Evolutionary conservation across 2,329 filamentous ascomycete species (phyloP), one percentile per base, ranked within the genome.

Genomic region (Fusarium subglutinans): DNA sequence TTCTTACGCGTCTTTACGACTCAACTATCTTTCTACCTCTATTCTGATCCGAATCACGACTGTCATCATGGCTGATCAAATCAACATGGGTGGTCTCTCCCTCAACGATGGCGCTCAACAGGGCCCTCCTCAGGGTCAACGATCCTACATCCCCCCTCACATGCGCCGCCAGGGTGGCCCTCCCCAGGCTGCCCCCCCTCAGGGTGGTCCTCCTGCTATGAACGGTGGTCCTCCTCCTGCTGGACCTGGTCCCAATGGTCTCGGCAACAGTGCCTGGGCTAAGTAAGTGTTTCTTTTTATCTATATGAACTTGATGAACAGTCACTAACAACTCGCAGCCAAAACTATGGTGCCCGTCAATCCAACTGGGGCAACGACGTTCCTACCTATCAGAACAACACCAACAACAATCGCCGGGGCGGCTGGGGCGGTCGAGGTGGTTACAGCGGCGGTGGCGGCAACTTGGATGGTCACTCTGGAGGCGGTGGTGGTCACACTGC

Each of bases 111-210:
- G 80, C 63, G 74, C 78, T 54, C 81, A 63, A 62, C 77, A 79
- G 53, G 76, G 73, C 60, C 72, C 70, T 71, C 56, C 78, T 66
- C 75, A 79, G 75, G 67, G 67, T 64, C 72, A 77, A 75, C 92
- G 92, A 80, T 93, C 93, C 65, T 96, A 96, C 87, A 95, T 96
- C 77, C 94, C 94, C 76, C 94, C 94, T 83, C 94, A 96, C 84
- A 91, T 95, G 88, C 91, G 94, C 79, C 80, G 79, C 44, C 74
- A 73, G 45, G 78, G 77, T 63, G 72, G 76, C 40, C 66, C 84
- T 76, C 83, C 82, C 48, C 59, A 60, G 35, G 58, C 59, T 47
- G 66, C 43, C 22, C 68, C 76, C 58, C 66, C 60, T 47, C 33
- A 35, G 33, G 33, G 33, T 35, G 33, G 33, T 26, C 68, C 76